These are phyloP conservation scores for Cerioporus squamosus DNA, from an alignment of 1,284 basidiomycete species.

Conservation along the genomic window DNA sequence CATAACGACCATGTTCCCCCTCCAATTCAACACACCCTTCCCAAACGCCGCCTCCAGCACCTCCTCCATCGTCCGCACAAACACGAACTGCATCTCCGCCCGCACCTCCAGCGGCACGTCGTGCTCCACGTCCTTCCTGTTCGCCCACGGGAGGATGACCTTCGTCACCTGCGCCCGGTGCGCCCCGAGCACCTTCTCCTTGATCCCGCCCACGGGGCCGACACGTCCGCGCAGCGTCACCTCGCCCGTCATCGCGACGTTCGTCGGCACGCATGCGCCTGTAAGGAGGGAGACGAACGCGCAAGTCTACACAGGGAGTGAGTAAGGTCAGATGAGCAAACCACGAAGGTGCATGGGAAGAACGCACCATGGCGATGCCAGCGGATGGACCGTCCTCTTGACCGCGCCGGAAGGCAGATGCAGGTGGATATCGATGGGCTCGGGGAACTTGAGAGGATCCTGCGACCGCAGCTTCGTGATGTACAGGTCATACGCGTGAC, in stretches of 20 bases:
- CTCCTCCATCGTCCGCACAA: slow-evolving; percentile 79
- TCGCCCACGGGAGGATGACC: slow-evolving; percentile 82
- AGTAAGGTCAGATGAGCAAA: neutral
- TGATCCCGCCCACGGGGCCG: slow-evolving; percentile 83
- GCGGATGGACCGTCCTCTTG: slow-evolving; percentile 91
- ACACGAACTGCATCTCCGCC: slow-evolving; percentile 77
- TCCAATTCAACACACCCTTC: slow-evolving; percentile 63
- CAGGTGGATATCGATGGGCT: slow-evolving; percentile 82
- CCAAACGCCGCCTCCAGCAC: slow-evolving; percentile 84
- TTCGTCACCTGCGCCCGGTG: slow-evolving; percentile 84
- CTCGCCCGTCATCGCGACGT: slow-evolving; percentile 86
- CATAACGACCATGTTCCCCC: slow-evolving; percentile 48
- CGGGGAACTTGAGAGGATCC: slow-evolving; percentile 75
- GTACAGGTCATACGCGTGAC: slow-evolving; percentile 80
- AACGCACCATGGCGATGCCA: slow-evolving; percentile 80
- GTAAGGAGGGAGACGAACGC: slow-evolving; percentile 85
- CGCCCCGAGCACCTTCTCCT: slow-evolving; percentile 83
- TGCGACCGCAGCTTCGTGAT: slow-evolving; percentile 71
- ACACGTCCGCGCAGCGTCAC: slow-evolving; percentile 80
- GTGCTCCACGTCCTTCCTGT: slow-evolving; percentile 84
- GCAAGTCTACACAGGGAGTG: slow-evolving; percentile 55
- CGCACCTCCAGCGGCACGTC: slow-evolving; percentile 78
- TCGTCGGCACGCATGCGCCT: slow-evolving; percentile 69
- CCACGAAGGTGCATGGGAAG: neutral
- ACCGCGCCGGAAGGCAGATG: slow-evolving; percentile 87